Evolutionary conservation across 2,329 filamentous ascomycete genomes (phyloP).

Genomic region (Akanthomyces dipterigenus): DNA sequence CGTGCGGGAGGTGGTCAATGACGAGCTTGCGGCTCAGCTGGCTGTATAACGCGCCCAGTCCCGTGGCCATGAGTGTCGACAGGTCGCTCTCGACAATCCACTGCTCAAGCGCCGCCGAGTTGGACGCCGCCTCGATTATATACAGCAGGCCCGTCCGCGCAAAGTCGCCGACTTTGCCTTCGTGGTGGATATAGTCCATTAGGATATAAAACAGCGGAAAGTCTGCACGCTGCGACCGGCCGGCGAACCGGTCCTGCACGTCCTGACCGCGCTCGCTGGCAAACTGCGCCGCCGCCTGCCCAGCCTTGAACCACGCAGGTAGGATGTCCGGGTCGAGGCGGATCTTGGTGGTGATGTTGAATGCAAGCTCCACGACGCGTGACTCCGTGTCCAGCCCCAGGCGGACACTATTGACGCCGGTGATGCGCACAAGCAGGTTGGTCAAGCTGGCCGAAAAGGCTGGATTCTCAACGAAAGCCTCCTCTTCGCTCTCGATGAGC

Average conservation of each 20-base stretch:
- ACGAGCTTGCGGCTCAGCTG: constrained; percentile 71
- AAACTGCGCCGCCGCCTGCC: constrained; percentile 25
- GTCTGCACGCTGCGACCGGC: constrained; percentile 80
- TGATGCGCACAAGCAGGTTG: constrained; percentile 74
- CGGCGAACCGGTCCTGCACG: constrained; percentile 74
- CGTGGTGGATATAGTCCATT: constrained; percentile 94
- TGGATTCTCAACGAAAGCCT: constrained; percentile 83
- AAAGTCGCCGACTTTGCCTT: constrained; percentile 92
- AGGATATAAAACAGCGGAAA: constrained; percentile 94
- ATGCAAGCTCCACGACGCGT: constrained; percentile 84
- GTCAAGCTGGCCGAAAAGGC: constrained; percentile 83
- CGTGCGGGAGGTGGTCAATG: constrained; percentile 66
- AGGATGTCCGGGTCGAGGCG: constrained; percentile 80
- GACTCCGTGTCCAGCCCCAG: constrained; percentile 76
- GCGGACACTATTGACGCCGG: constrained; percentile 65
- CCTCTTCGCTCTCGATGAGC: constrained; percentile 92
- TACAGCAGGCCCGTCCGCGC: constrained; percentile 89
- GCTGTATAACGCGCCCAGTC: constrained; percentile 69
- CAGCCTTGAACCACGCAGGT: constrained; percentile 81
- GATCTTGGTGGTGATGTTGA: constrained; percentile 96
- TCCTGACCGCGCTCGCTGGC: constrained; percentile 36
- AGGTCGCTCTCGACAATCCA: constrained; percentile 98
- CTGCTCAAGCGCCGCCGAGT: constrained; percentile 74
- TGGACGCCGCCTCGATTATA: constrained; percentile 87
- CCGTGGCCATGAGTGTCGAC: constrained; percentile 94